Base-by-base conservation (phyloP, 208 protist species). In the Trypanosoma boissoni region DNA sequence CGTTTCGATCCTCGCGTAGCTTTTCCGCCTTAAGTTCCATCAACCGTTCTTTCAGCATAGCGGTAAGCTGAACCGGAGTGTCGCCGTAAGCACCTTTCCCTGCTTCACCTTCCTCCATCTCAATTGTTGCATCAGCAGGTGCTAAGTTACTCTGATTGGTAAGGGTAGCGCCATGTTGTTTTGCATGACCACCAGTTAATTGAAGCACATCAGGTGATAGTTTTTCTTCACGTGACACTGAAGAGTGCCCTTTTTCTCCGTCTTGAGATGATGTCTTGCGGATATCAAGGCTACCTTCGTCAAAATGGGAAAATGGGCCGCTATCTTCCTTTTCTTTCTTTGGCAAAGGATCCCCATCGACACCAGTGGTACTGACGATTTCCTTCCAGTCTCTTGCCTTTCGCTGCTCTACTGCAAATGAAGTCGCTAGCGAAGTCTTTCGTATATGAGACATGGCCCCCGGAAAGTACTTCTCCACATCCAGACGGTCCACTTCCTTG, bases 1-100 rank as follows among this genome's bases (percentile, higher is more conserved):
- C 84, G 48, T 80, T 81, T 44, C 85, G 82, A 49, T 95, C 84
- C 59, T 92, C 76, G 14, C 57, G 67, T 52, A 92, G 70, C 45
- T 78, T 79, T 44, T 86, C 73, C 0, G 72, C 83, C 59, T 92
- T 95, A 16, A 95, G 78, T 67, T 95, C 84, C 82, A 92, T 88
- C 42, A 95, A 59, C 1, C 88, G 82, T 69, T 95, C 88, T 10
- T 78, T 72, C 37, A 95, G 70, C 88, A 95, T 95, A 70, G 92
- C 88, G 8, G 84, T 95, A 37, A 95, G 64, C 74, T 94, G 77
- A 31, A 82, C 74, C 6, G 88, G 88, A 7, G 88, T 91, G 60
- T 94, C 84, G 10, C 84, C 84, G 66, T 86, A 94, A 36, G 63
- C 72, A 32, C 51, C 43, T 32, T 52, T 42, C 7, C 63, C 64